Percentiles rank a stretch among this genome's conserved stretches.
These are phyloP conservation scores for Aspergillus indologenus DNA, from an alignment of 495 filamentous ascomycete genomes.

Conservation along the genomic window DNA sequence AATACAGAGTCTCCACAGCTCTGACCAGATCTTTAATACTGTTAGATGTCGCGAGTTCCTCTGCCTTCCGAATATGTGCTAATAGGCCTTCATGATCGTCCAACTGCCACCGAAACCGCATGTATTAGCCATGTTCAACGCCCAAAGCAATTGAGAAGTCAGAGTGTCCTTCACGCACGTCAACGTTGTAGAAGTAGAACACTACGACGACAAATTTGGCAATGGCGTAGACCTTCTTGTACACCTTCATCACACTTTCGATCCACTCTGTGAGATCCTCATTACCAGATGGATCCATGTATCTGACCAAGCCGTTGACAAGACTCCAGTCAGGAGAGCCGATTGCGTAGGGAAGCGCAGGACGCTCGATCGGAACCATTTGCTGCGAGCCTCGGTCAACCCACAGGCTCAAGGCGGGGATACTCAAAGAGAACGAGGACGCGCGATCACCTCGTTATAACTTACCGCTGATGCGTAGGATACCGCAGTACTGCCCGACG, in stretches of 20 bases:
- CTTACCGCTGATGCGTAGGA: constrained; percentile 25
- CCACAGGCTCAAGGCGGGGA: constrained; percentile 3
- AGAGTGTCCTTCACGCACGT: constrained; percentile 22
- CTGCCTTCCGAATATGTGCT: constrained; percentile 28
- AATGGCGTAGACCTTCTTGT: constrained; percentile 33
- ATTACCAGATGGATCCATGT: constrained; percentile 19
- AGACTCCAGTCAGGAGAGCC: constrained; percentile 35
- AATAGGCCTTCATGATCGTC: constrained; percentile 29
- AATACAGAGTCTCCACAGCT: constrained; percentile 35
- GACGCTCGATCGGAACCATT: constrained; percentile 23
- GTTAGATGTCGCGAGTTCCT: constrained; percentile 23
- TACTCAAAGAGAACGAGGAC: no score
- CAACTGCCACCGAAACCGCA: constrained; percentile 18
- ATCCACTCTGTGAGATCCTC: constrained; percentile 21
- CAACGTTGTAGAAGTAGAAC: constrained; percentile 32
- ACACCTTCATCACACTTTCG: constrained; percentile 25
- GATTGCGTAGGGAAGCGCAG: constrained; percentile 31
- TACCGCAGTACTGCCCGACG: constrained; percentile 19
- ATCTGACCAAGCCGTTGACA: constrained; percentile 16
- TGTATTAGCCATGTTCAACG: background rate
- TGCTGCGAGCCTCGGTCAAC: constrained; percentile 9
- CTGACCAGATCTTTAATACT: constrained; percentile 29
- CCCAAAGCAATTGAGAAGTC: background rate
- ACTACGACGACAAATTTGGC: constrained; percentile 36
- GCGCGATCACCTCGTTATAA: background rate